These are phyloP conservation scores for Phialocephala subalpina DNA, from an alignment of 2,329 filamentous ascomycete genomes.

Conservation along the genomic window DNA sequence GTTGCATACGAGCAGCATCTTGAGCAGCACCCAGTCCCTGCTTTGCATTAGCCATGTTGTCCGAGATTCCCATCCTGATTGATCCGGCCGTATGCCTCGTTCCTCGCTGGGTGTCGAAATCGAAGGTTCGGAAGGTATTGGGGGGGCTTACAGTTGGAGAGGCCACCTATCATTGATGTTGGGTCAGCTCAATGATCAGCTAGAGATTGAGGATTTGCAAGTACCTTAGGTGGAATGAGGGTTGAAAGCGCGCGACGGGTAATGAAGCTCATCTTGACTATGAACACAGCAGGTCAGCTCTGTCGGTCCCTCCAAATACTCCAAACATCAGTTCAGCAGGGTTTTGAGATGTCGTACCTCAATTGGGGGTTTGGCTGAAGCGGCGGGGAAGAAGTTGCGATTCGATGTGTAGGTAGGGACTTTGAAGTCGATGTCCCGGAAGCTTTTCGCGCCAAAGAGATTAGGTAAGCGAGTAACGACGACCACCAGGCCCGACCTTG, in stretches of 20 bases:
- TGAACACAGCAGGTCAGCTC: slow-evolving; percentile 44
- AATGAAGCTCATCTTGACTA: slow-evolving; percentile 87
- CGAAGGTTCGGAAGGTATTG: neutral
- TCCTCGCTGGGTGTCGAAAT: slow-evolving; percentile 10
- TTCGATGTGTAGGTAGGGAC: slow-evolving; percentile 35
- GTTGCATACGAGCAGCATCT: slow-evolving; percentile 97
- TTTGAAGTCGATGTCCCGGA: slow-evolving; percentile 32
- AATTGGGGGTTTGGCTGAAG: slow-evolving; percentile 35
- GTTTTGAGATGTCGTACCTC: slow-evolving; percentile 36
- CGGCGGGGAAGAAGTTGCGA: neutral
- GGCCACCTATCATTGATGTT: slow-evolving; percentile 39
- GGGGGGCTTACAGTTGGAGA: slow-evolving; percentile 45
- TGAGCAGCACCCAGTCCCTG: slow-evolving; percentile 94
- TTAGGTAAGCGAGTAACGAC: neutral
- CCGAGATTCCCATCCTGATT: slow-evolving; percentile 4
- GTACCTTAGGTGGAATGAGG: slow-evolving; percentile 99
- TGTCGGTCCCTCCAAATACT: slow-evolving; percentile 29
- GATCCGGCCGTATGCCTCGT: slow-evolving; percentile 5
- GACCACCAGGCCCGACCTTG: neutral
- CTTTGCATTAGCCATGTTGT: slow-evolving; percentile 47
- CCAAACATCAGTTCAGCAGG: neutral
- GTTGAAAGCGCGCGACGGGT: slow-evolving; percentile 93
- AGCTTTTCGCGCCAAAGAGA: slow-evolving; percentile 22
- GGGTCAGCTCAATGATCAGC: neutral
- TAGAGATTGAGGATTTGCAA: slow-evolving; percentile 38